Evolutionary conservation across 805 yeast species (phyloP), one percentile per base, ranked within the genome.

Genomic region (Candida koratica): DNA sequence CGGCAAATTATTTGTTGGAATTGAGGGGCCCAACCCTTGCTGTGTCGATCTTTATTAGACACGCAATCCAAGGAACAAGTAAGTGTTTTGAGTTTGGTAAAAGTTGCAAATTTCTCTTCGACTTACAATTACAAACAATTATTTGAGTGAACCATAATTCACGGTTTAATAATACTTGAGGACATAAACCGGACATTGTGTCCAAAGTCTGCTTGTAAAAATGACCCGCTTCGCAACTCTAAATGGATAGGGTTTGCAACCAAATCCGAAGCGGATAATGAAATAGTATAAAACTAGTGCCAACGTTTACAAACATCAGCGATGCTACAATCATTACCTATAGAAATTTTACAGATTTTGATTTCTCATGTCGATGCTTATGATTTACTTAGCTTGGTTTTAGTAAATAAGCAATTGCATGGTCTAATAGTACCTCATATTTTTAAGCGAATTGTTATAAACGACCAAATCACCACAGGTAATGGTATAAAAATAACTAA

Each of bases 271-370:
- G 26, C 30, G 31, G 12, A 11, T 17, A 13, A 9, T 17, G 17
- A 12, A 16, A 17, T 20, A 10, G 25, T 25, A 23, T 25, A 23
- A 32, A 24, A 4, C 28, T 10, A 11, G 16, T 20, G 24, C 18
- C 3, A 7, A 31, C 24, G 19, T 31, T 23, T n/a, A 19, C 33
- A 5, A 22, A 23, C 14, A 19, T 5, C 13, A 16, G 23, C 16
- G 14, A 53, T 51, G 56, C 16, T 53, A 7, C 34, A 39, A 12
- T 29, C 29, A 9, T 32, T 56, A 19, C 60, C 60, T 5, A 6
- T 31, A 14, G 61, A 55, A 34, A 27, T 55, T 9, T 31, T 52
- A 17, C 44, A 40, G 9, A 15, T 30, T 8, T 41, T 56, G 13
- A 14, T 43, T 4, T 14, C 32, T 8, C 23, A 41, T 5, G 41